Evolutionary conservation across 306 rosid species (phyloP).

Genomic region (Gillenia trifoliata): DNA sequence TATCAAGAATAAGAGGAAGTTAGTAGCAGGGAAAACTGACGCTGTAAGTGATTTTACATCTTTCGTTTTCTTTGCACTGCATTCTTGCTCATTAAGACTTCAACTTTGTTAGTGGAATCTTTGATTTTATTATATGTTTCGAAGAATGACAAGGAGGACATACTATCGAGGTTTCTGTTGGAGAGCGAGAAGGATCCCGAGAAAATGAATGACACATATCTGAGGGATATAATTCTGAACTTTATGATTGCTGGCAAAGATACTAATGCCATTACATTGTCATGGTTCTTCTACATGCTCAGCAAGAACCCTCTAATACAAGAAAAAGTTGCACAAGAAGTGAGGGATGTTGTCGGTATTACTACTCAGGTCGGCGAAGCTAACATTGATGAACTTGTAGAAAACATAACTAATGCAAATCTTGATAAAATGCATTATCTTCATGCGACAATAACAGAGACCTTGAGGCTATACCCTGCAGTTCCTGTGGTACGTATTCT

Average conservation of each 20-base stretch:
- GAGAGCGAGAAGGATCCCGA: conserved; percentile 58
- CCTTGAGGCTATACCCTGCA: conserved; percentile 77
- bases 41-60: conserved; percentile 33
- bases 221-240: conserved; percentile 63
- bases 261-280: conserved; percentile 59
- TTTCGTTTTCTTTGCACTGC: background rate
- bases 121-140: background rate
- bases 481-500: conserved; percentile 41
- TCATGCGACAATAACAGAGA: conserved; percentile 74
- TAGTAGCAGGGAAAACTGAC: conserved; percentile 25
- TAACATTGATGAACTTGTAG: conserved; percentile 35
- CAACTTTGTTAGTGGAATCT: background rate
- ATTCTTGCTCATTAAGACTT: background rate
- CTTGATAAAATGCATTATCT: conserved; percentile 78
- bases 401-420: conserved; percentile 40
- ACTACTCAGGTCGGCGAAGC: conserved; percentile 19
- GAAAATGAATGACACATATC: conserved; percentile 50
- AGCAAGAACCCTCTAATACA: conserved; percentile 72
- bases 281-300: conserved; percentile 81
- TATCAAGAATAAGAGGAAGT: conserved; percentile 42
- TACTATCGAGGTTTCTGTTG: conserved; percentile 70
- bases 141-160: conserved; percentile 62
- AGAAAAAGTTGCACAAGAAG: conserved; percentile 64
- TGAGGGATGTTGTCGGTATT: conserved; percentile 39
- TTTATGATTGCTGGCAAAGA: conserved; percentile 80